Evolutionary conservation across 2,329 filamentous ascomycete genomes (phyloP), one percentile per base, ranked within the genome.

Genomic region (Diaporthe sp.): DNA sequence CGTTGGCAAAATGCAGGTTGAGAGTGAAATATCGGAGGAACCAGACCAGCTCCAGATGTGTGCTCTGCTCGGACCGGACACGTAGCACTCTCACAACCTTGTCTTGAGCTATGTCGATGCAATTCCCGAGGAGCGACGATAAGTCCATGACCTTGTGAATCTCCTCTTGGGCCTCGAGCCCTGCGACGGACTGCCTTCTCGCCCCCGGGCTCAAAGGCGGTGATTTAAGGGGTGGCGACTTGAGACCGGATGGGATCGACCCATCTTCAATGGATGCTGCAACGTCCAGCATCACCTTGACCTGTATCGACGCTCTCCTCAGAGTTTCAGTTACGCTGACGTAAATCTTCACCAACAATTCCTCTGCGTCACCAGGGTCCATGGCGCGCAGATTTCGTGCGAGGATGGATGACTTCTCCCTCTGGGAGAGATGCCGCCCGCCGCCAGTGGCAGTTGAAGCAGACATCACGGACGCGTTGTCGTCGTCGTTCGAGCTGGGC

Each of bases 251-350:
- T 79, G 84, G 78, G 76, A 79, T 75, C 81, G 80, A 55, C 78
- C 83, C 82, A 49, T 88, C 85, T 20, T 90, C 88, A 71, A 94
- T 88, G 17, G 91, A 93, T 82, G 95, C 98, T 0, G 96, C 97
- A 28, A 98, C 94, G 83, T 99, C 97, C 13, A 99, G 88, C n/a
- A 99, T 85, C 13, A 98, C 92, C 83, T 99, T 99, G 73, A 97
- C 94, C 82, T 98, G 96, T 0, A 95, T 96, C 25, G 95, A 95
- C 10, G 98, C 86, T 80, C 97, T 90, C 74, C 97, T 90, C 65
- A 99, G 83, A 4, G 94, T 94, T 85, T 99, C 97, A 5, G 96
- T 94, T 12, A 98, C 93, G 47, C 94, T 92, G 25, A 95, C 93
- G 81, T 98, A 99, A 22, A 98, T 94, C 75, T 92, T 94, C 42